Evolutionary conservation across 441 rosid species (phyloP), one percentile per base, ranked within the genome.

Genomic region (Arabidopsis lyrata): DNA sequence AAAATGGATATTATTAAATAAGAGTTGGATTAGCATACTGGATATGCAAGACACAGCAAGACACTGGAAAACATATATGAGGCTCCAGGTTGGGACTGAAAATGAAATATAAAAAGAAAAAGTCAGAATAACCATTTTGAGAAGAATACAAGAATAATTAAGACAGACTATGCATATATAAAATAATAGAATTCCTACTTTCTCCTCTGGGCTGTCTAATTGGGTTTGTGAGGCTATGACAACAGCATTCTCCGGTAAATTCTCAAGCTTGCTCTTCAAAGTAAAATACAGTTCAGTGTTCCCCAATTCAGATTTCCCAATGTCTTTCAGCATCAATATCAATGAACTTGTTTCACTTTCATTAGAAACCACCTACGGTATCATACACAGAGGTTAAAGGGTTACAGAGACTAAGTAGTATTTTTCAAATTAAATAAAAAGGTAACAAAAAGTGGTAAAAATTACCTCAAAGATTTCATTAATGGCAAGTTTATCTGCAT

Each of bases 161-260:
- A 39, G 34, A 29, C 44, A 66, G 41, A 32, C 57, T 45, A 29
- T 29, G 36, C 45, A 22, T 22, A 49, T 47, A 60, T 9, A 35
- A 55, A 68, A 35, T 52, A 72, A 44, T n/a, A 63, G 34, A 22
- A 32, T 54, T 55, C 65, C 68, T 78, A 91, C 99, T 87, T 95
- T 95, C 77, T 95, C 99, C 80, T 95, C 91, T 39, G 97, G 95
- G 73, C 74, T 90, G 80, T 95, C 99, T 87, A 91, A 63, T 77
- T 84, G 97, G 42, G 91, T 83, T 78, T 93, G 93, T 61, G 97
- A 95, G 48, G 97, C 98, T 59, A 95, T 87, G 34, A 91, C 90
- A 53, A 95, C 86, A 66, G 91, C 79, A 68, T 81, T 90, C 9
- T 81, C 90, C 6, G 97, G 94, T 61, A 95, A 71, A 79, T 78